Conservation (phyloP, 2,329 filamentous ascomycete genomes). For the Hirsutella minnesotensis region DNA sequence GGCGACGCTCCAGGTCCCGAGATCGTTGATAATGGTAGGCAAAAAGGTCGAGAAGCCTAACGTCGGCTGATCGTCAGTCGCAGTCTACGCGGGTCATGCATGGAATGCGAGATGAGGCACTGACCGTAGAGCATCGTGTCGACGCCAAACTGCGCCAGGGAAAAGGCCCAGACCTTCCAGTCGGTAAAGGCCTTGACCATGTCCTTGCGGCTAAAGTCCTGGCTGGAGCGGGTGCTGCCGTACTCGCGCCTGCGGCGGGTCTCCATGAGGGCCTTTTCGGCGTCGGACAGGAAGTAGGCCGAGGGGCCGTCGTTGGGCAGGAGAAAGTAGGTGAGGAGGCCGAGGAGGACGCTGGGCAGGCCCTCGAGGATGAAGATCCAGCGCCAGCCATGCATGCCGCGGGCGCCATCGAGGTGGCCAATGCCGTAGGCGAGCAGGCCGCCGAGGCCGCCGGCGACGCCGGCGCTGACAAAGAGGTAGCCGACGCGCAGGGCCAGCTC, state of each 20-base stretch:
- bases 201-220: slow-evolving; percentile 42
- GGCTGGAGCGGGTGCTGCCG: slow-evolving; percentile 33
- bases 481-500: slow-evolving; percentile 63
- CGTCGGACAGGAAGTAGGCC: slow-evolving; percentile 46
- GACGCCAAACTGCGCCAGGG: slow-evolving; percentile 56
- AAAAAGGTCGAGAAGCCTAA: slow-evolving; percentile 63
- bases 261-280: slow-evolving; percentile 55
- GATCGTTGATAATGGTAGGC: slow-evolving; percentile 63
- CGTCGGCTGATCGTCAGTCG: not conserved
- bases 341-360: slow-evolving; percentile 26
- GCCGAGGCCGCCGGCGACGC: slow-evolving; percentile 59
- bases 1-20: slow-evolving; percentile 50
- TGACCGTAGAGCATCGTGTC: slow-evolving; percentile 63
- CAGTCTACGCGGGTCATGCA: not conserved
- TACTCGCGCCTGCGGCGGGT: slow-evolving; percentile 26
- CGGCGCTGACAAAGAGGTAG: slow-evolving; percentile 60
- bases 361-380: slow-evolving; percentile 54
- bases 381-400: slow-evolving; percentile 55
- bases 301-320: slow-evolving; percentile 30
- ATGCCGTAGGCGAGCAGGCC: slow-evolving; percentile 65
- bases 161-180: slow-evolving; percentile 67
- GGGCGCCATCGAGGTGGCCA: slow-evolving; percentile 57
- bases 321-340: slow-evolving; percentile 20
- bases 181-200: slow-evolving; percentile 57
- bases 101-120: slow-evolving; percentile 1